Evolutionary conservation across 2,329 filamentous ascomycete genomes (phyloP).

Genomic region (Botryotinia calthae): DNA sequence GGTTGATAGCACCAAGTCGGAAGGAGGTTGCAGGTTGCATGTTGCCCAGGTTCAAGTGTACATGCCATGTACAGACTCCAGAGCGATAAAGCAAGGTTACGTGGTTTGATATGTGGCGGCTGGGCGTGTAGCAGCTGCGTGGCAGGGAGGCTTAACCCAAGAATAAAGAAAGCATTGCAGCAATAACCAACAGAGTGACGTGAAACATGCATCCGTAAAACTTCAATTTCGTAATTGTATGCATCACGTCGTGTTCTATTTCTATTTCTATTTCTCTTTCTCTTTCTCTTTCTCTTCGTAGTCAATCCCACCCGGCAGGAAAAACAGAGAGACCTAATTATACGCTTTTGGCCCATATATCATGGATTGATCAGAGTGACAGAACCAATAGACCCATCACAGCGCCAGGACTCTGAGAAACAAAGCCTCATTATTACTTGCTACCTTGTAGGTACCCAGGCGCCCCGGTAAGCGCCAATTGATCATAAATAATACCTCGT

Average conservation of each 20-base stretch:
- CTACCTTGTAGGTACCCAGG: too few relatives aligned
- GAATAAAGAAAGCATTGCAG: background rate
- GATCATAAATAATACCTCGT: background rate
- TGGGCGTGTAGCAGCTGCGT: background rate
- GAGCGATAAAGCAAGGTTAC: background rate
- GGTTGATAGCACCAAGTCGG: background rate
- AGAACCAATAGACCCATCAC: background rate
- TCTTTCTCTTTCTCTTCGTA: too few relatives aligned
- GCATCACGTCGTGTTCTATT: background rate
- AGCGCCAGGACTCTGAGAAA: background rate
- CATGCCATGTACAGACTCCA: too few relatives aligned
- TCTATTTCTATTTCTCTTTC: too few relatives aligned
- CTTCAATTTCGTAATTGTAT: background rate
- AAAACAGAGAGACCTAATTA: background rate
- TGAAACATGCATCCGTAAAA: background rate
- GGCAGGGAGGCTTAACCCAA: background rate
- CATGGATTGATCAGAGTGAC: background rate
- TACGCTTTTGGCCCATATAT: background rate
- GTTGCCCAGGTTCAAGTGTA: background rate
- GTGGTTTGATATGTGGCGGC: slow-evolving; percentile 2
- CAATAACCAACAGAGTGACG: background rate
- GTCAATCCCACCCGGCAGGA: background rate
- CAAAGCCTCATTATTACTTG: background rate
- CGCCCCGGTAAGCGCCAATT: background rate
- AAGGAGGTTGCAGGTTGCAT: too few relatives aligned